Conservation (phyloP, 257 asterid species). For the Forsythia viridissima region DNA sequence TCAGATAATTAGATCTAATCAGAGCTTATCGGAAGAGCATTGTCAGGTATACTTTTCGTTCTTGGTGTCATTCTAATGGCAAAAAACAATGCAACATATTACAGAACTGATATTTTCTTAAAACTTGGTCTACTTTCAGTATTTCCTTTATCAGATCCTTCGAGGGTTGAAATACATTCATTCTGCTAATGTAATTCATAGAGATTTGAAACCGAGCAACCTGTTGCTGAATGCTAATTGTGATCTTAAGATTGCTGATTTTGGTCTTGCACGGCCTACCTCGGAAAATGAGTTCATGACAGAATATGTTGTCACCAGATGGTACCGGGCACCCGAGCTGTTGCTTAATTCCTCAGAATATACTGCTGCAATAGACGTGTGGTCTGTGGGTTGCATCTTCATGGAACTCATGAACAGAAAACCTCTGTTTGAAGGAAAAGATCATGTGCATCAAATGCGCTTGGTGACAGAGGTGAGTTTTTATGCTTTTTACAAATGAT, state of each 20-base stretch:
- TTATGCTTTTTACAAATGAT: not conserved
- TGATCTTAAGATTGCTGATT: conserved; percentile 92
- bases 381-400: conserved; percentile 98
- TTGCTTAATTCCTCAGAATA: conserved; percentile 84
- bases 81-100: too few relatives aligned
- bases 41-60: conserved; percentile 54
- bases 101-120: conserved; percentile 16
- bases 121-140: conserved; percentile 45
- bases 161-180: conserved; percentile 94
- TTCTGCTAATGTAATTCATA: conserved; percentile 85
- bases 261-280: conserved; percentile 89
- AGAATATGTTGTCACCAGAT: conserved; percentile 93
- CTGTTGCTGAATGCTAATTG: conserved; percentile 83
- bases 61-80: too few relatives aligned
- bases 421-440: conserved; percentile 89
- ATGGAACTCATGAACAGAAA: conserved; percentile 95
- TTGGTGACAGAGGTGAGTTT: conserved; percentile 61
- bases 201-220: conserved; percentile 95
- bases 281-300: conserved; percentile 86
- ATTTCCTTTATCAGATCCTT: conserved; percentile 90
- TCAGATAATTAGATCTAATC: conserved; percentile 94
- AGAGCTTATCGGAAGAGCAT: conserved; percentile 87
- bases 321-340: conserved; percentile 98
- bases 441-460: conserved; percentile 94
- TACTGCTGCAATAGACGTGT: conserved; percentile 83